Percentiles rank a stretch among this genome's conserved stretches.
phyloP scores from a whole-genome alignment of 495 filamentous ascomycete genomes.

The Aspergillus biplanus region DNA sequence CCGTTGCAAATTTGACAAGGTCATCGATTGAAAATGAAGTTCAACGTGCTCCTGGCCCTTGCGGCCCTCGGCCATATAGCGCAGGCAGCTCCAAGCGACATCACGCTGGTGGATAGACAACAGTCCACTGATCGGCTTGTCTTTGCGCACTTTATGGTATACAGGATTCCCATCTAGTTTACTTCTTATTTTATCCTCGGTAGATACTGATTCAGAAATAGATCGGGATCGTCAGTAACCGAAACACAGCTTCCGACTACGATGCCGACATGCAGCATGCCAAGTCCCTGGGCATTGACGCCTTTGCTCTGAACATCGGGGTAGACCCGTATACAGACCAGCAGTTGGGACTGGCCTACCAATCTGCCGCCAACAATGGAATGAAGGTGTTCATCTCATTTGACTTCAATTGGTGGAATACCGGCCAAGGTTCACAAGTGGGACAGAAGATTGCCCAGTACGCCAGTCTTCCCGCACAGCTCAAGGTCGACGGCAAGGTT shows the following conservation, averaged over 20 bases:
- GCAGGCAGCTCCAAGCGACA: too few relatives aligned
- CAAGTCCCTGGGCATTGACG: conserved; percentile 59
- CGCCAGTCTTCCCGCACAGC: conserved; percentile 51
- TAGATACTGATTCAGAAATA: conserved; percentile 17
- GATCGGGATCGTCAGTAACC: conserved; percentile 58
- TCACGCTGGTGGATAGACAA: too few relatives aligned
- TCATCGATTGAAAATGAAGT: too few relatives aligned
- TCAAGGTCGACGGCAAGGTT: conserved; percentile 58
- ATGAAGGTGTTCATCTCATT: conserved; percentile 68
- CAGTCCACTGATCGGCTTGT: too few relatives aligned
- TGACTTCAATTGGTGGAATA: conserved; percentile 60
- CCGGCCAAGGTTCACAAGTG: conserved; percentile 43
- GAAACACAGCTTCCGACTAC: conserved; percentile 53
- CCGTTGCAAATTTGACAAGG: too few relatives aligned
- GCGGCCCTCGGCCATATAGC: too few relatives aligned
- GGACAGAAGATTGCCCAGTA: conserved; percentile 55
- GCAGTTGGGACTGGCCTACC: conserved; percentile 61
- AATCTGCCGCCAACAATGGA: conserved; percentile 58
- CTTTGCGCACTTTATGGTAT: too few relatives aligned
- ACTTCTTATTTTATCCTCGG: too few relatives aligned
- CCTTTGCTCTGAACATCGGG: conserved; percentile 64
- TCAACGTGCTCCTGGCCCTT: too few relatives aligned
- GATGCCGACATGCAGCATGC: conserved; percentile 62
- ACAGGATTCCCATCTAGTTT: too few relatives aligned
- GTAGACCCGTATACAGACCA: conserved; percentile 54